Percentiles rank a stretch among this genome's conserved stretches.
phyloP scores from a whole-genome alignment of 768 basidiomycete species.

The Cantharellus anzutake region DNA sequence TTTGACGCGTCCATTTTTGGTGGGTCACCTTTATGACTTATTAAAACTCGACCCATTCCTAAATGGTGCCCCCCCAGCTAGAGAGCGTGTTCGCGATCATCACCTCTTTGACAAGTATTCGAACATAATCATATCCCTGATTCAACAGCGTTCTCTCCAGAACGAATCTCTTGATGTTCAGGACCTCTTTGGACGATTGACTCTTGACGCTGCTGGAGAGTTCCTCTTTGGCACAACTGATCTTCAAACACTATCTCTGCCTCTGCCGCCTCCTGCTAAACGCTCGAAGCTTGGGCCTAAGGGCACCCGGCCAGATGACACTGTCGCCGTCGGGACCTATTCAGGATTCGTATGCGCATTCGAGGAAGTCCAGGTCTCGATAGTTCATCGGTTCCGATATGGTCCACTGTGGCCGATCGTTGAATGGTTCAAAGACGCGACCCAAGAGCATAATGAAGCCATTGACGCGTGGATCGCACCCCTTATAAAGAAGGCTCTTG shows the following conservation, averaged over 20 bases:
- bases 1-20: slow-evolving; percentile 57
- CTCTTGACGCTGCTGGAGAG: slow-evolving; percentile 6
- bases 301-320: neutral
- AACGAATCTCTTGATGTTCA: slow-evolving; percentile 11
- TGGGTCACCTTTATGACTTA: neutral
- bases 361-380: slow-evolving; percentile 2
- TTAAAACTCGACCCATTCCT: slow-evolving; percentile 33
- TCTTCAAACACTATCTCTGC: slow-evolving; percentile 5
- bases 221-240: slow-evolving; percentile 4
- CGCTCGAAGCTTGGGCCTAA: neutral
- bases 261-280: slow-evolving; percentile 1
- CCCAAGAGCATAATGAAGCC: neutral
- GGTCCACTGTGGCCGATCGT: neutral
- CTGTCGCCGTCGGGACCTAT: neutral
- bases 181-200: slow-evolving; percentile 8
- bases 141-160: slow-evolving; percentile 7
- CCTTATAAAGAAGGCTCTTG: neutral
- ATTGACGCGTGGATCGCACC: slow-evolving; percentile 4
- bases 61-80: slow-evolving; percentile 6
- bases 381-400: neutral
- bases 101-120: slow-evolving; percentile 11
- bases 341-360: slow-evolving; percentile 6
- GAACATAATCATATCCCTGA: slow-evolving; percentile 3
- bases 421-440: slow-evolving; percentile 4
- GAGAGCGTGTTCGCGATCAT: slow-evolving; percentile 8